A percentile compares a stretch with the other conserved stretches of the same genome.
phyloP scores from a whole-genome alignment of 768 basidiomycete species.

The Pisolithus marmoratus region DNA sequence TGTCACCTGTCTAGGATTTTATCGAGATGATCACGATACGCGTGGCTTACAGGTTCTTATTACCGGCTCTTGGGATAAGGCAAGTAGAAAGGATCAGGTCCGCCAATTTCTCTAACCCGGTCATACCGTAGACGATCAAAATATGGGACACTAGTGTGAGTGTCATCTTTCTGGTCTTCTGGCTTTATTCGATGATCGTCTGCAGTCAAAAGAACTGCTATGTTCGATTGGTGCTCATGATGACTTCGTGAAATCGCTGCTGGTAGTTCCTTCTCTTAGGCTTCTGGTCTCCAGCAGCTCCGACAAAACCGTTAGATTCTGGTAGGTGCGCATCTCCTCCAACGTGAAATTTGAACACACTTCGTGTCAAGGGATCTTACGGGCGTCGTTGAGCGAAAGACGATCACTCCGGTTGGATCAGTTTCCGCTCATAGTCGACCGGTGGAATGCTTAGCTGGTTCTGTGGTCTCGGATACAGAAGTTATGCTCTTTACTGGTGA shows the following conservation, averaged over 20 bases:
- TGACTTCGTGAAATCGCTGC: slow-evolving; percentile 87
- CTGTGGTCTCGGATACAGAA: slow-evolving; percentile 37
- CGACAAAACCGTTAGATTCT: slow-evolving; percentile 83
- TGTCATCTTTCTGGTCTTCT: background rate
- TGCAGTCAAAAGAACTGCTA: slow-evolving; percentile 63
- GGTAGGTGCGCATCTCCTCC: slow-evolving; percentile 43
- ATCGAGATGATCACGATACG: slow-evolving; percentile 34
- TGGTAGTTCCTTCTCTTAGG: slow-evolving; percentile 58
- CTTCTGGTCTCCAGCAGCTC: slow-evolving; percentile 84
- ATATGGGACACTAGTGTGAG: slow-evolving; percentile 76
- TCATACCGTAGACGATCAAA: slow-evolving; percentile 62
- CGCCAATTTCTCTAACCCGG: slow-evolving; percentile 7
- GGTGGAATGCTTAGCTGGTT: slow-evolving; percentile 71
- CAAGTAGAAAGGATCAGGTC: slow-evolving; percentile 18
- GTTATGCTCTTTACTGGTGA: slow-evolving; percentile 76
- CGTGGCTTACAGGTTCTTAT: slow-evolving; percentile 54
- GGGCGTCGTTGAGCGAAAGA: slow-evolving; percentile 31
- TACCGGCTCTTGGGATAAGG: slow-evolving; percentile 94
- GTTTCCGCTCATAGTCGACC: slow-evolving; percentile 86
- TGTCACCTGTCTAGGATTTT: slow-evolving; percentile 78
- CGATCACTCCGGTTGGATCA: slow-evolving; percentile 53
- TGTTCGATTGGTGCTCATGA: slow-evolving; percentile 73
- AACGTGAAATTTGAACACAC: background rate
- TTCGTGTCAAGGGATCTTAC: slow-evolving; percentile 54
- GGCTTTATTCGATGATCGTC: slow-evolving; percentile 1